Evolutionary conservation across 2,329 filamentous ascomycete species (phyloP), one percentile per base, ranked within the genome.

Genomic region (Rhinocladiella mackenziei): DNA sequence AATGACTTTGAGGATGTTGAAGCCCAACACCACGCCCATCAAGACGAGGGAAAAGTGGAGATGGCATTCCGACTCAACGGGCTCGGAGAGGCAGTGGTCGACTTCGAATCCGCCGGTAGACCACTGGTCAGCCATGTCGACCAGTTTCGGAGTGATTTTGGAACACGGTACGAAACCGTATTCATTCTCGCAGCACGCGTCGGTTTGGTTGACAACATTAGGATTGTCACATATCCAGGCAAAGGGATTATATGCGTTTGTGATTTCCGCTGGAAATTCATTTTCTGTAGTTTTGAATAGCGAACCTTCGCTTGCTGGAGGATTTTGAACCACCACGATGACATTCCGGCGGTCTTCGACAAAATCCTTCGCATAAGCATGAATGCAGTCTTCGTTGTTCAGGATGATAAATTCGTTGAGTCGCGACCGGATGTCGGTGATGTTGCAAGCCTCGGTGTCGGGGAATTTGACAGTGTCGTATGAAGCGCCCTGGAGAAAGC

Each of bases 1-100:
- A 13, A 51, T 14, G 14, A 50, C 43, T 31, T 58, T 58, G 32
- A 55, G 18, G 17, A 50, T 26, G 30, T 58, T 58, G 43, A 54
- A 56, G 9, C 28, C 34, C 31, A 56, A 37, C 14, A 58, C 54
- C 4, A 55, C 52, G 25, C 30, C 22, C 41, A 58, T 56, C 22
- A 58, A 48, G 23, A 54, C 47, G 11, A 54, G 36, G 29, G 45
- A 55, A 39, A 51, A 51, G 36, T 56, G 48, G 13, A 56, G 37
- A 36, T 55, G 46, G 35, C 55, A 57, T 23, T 48, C 32, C 23
- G 45, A 46, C 37, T 46, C 28, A 17, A 53, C 50, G 5, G 19
- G 13, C 37, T 58, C 54, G 13, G 49, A 51, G 3, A 58, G 48
- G 34, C 55, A 58, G 32, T 54, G 52, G 25, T 56, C 48, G 20